These are phyloP conservation scores for Aureobasidium sp. DNA, from an alignment of 2,329 filamentous ascomycete genomes.

Conservation along the genomic window DNA sequence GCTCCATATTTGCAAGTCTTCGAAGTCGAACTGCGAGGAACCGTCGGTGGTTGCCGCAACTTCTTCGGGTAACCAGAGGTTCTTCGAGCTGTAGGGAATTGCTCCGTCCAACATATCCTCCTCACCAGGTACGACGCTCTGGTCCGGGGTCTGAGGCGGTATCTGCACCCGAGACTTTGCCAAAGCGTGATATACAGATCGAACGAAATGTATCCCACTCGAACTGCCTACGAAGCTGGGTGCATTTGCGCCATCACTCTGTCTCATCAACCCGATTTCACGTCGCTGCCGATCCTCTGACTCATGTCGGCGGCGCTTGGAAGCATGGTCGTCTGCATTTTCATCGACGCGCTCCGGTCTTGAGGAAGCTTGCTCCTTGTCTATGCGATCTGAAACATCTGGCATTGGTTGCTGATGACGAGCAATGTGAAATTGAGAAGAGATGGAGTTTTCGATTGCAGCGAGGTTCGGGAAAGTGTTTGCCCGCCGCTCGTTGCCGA, in stretches of 20 bases:
- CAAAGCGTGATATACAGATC: slow-evolving; percentile 45
- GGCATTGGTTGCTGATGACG: not conserved
- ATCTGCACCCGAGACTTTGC: slow-evolving; percentile 13
- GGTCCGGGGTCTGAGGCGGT: slow-evolving; percentile 18
- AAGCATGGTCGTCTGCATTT: not conserved
- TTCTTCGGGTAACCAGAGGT: slow-evolving; percentile 28
- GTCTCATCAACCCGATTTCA: slow-evolving; percentile 45
- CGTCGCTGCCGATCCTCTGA: slow-evolving; percentile 19
- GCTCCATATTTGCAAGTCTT: slow-evolving; percentile 32
- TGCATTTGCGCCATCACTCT: slow-evolving; percentile 36
- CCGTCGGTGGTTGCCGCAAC: slow-evolving; percentile 32
- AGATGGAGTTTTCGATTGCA: not conserved
- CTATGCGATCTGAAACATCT: not conserved
- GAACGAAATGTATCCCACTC: slow-evolving; percentile 52
- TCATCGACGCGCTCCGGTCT: not conserved
- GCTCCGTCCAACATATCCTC: slow-evolving; percentile 41
- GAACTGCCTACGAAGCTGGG: slow-evolving; percentile 49
- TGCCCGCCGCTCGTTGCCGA: not conserved
- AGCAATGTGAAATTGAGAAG: not conserved
- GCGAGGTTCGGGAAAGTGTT: not conserved
- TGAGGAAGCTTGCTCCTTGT: not conserved
- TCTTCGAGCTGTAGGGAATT: slow-evolving; percentile 16
- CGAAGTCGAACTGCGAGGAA: slow-evolving; percentile 27
- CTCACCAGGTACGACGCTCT: slow-evolving; percentile 47
- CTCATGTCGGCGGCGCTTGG: not conserved